phyloP scores from a whole-genome alignment of 306 rosid species.

The Sesbania bispinosa region DNA sequence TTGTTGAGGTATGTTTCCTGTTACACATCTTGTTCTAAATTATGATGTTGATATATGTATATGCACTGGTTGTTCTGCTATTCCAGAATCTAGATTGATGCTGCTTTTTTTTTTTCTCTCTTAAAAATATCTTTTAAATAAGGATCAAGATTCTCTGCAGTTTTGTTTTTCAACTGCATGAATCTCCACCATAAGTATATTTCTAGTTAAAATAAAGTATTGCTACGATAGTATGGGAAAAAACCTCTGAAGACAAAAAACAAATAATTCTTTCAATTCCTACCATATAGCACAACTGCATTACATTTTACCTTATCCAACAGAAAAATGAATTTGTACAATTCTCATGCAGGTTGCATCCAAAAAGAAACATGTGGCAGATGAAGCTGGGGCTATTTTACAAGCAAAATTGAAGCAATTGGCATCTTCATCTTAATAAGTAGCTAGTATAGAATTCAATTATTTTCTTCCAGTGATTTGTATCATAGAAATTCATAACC shows the following conservation, averaged over 20 bases:
- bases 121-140: no score
- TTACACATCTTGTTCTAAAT: neutral
- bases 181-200: no score
- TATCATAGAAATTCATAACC: slow-evolving; percentile 22
- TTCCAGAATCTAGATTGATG: neutral
- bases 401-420: slow-evolving; percentile 82
- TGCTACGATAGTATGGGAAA: no score
- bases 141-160: no score
- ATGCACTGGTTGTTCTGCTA: neutral
- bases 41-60: neutral
- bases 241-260: no score
- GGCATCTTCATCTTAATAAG: slow-evolving; percentile 44
- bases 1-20: slow-evolving; percentile 59
- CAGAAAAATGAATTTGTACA: slow-evolving; percentile 10
- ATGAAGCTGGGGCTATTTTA: slow-evolving; percentile 62
- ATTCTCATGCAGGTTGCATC: slow-evolving; percentile 72
- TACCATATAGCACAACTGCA: no score
- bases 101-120: neutral
- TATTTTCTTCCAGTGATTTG: slow-evolving; percentile 21
- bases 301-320: neutral
- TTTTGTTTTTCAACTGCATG: no score
- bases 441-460: slow-evolving; percentile 15
- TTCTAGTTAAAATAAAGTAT: no score
- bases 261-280: no score
- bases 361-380: slow-evolving; percentile 69